Evolutionary conservation across 2,329 filamentous ascomycete species (phyloP).

Genomic region (Apiospora marii): DNA sequence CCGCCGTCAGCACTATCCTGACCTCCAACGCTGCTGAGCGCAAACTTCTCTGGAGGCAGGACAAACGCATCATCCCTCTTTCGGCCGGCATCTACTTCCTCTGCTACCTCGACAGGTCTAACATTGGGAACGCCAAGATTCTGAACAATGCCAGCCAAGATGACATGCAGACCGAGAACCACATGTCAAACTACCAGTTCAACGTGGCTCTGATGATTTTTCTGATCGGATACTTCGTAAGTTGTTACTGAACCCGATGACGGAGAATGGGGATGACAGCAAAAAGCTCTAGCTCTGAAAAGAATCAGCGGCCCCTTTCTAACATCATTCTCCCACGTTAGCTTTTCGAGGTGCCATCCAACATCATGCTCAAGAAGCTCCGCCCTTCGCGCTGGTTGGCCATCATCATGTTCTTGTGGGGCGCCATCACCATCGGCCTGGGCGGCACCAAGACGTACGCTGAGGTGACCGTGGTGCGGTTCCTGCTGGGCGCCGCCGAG

Average conservation of each 20-base stretch:
- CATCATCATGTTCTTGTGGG: conserved; percentile 73
- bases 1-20: neutral
- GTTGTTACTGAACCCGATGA: neutral
- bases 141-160: conserved; percentile 46
- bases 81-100: conserved; percentile 63
- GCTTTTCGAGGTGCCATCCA: conserved; percentile 71
- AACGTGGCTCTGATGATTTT: conserved; percentile 47
- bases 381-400: conserved; percentile 70
- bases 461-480: conserved; percentile 70
- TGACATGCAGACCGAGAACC: conserved; percentile 44
- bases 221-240: conserved; percentile 41
- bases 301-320: neutral
- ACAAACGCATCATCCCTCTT: conserved; percentile 62
- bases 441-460: conserved; percentile 68
- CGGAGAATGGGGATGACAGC: neutral
- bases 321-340: neutral
- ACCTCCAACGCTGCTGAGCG: conserved; percentile 31
- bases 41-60: conserved; percentile 51
- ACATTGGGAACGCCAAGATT: conserved; percentile 55
- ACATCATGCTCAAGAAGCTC: conserved; percentile 70
- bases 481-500: conserved; percentile 74
- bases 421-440: conserved; percentile 70
- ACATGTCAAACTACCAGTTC: conserved; percentile 42
- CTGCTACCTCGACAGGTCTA: conserved; percentile 64
- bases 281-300: neutral